Conservation (phyloP, 78 protist genomes). For the slime mould (Dictyostelium discoideum) region DNA sequence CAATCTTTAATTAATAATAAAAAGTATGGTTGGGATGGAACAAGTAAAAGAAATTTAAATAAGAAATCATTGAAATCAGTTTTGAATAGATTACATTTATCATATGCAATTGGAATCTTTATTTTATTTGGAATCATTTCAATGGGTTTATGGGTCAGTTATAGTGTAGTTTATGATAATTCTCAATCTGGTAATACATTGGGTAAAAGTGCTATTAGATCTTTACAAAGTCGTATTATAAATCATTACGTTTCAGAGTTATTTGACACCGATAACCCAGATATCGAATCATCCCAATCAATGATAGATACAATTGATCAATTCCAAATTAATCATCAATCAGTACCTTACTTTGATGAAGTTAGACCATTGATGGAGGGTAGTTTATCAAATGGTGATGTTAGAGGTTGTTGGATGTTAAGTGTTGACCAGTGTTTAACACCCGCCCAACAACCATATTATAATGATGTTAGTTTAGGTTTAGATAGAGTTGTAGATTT, state of each 20-base stretch:
- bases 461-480: background rate
- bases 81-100: conserved; percentile 12
- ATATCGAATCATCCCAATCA: too few species aligned
- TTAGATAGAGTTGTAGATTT: conserved; percentile 40
- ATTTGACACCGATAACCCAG: too few species aligned
- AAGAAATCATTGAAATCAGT: conserved; percentile 19
- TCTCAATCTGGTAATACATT: background rate
- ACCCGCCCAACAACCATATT: background rate
- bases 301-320: background rate
- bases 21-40: conserved; percentile 61
- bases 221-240: conserved; percentile 9
- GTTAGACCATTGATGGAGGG: conserved; percentile 68
- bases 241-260: background rate
- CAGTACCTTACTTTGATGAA: background rate
- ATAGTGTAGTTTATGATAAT: background rate
- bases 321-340: conserved; percentile 31
- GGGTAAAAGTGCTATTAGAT: background rate
- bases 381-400: background rate
- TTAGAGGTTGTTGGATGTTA: conserved; percentile 18
- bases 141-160: conserved; percentile 34
- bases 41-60: conserved; percentile 48
- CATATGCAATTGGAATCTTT: conserved; percentile 22
- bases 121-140: conserved; percentile 54
- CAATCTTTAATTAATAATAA: too few species aligned
- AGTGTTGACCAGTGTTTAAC: background rate